These are phyloP conservation scores for Sapria himalayana DNA, from an alignment of 345 rosid genomes.

Conservation along the genomic window DNA sequence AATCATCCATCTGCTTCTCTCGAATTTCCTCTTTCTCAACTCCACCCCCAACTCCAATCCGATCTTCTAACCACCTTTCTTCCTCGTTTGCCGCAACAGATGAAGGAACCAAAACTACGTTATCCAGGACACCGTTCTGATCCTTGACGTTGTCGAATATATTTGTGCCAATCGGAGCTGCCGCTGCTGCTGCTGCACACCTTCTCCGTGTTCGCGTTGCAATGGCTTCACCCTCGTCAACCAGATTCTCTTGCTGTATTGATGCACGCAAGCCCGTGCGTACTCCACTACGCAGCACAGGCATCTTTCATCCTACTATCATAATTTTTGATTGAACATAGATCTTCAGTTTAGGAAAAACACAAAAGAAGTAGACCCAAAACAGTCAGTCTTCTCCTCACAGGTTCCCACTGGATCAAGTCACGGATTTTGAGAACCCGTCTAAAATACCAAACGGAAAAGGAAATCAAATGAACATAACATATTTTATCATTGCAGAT, in stretches of 20 bases:
- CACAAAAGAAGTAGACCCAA: too few species aligned
- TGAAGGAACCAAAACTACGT: constrained; percentile 11
- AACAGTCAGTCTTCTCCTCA: too few species aligned
- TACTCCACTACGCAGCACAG: constrained; percentile 70
- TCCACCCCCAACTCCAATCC: constrained; percentile 8
- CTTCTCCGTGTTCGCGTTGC: constrained; percentile 26
- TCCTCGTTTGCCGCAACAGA: constrained; percentile 9
- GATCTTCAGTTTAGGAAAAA: too few species aligned
- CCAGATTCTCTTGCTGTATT: constrained; percentile 9
- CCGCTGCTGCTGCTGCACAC: constrained; percentile 31
- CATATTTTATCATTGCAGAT: too few species aligned
- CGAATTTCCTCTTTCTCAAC: constrained; percentile 14
- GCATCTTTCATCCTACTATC: constrained; percentile 67
- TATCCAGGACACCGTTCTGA: constrained; percentile 10
- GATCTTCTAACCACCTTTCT: constrained; percentile 12
- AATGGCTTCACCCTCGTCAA: constrained; percentile 23
- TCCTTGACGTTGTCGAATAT: constrained; percentile 5
- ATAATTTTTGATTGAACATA: too few species aligned
- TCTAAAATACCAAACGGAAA: too few species aligned
- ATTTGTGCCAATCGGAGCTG: constrained; percentile 7
- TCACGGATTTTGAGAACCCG: too few species aligned
- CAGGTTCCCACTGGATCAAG: too few species aligned
- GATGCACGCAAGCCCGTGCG: constrained; percentile 31
- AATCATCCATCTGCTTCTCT: constrained; percentile 30
- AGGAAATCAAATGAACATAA: too few species aligned